Evolutionary conservation across 352 stramenopile genomes (phyloP).

Genomic region (Globisporangium megalacanthum): DNA sequence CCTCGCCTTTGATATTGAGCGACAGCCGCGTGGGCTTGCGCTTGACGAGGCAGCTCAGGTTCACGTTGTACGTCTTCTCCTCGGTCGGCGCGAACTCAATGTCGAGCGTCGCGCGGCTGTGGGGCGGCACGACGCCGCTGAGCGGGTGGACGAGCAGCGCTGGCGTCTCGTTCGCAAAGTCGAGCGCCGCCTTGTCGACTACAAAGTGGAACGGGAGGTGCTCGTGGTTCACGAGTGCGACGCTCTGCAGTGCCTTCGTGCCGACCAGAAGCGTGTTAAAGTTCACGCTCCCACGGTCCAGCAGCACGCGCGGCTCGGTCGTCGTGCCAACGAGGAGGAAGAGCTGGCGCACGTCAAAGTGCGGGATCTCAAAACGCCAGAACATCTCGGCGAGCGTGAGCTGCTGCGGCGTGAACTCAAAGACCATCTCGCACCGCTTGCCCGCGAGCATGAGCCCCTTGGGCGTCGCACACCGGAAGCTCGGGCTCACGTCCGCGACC

Average conservation of each 20-base stretch:
- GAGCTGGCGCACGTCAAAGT: constrained; percentile 86
- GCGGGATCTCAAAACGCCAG: constrained; percentile 87
- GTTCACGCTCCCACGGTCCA: constrained; percentile 89
- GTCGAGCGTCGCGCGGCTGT: constrained; percentile 74
- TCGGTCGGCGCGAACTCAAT: constrained; percentile 89
- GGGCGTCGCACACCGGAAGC: constrained; percentile 87
- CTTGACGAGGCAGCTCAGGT: constrained; percentile 89
- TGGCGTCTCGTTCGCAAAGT: constrained; percentile 71
- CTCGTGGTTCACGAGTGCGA: constrained; percentile 90
- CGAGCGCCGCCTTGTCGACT: constrained; percentile 88
- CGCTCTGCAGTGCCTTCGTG: constrained; percentile 76
- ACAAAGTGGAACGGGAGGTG: constrained; percentile 93
- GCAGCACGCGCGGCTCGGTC: constrained; percentile 81
- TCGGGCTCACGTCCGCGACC: constrained; percentile 61
- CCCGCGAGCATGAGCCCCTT: constrained; percentile 91
- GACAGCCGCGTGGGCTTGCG: constrained; percentile 89
- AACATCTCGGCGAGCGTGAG: constrained; percentile 89
- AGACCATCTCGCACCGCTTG: constrained; percentile 94
- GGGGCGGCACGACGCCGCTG: constrained; percentile 87
- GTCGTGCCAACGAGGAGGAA: constrained; percentile 92
- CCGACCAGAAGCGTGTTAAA: constrained; percentile 92
- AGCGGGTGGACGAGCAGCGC: constrained; percentile 82
- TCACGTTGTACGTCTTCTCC: constrained; percentile 93
- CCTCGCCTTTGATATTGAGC: constrained; percentile 94
- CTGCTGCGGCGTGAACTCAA: constrained; percentile 93